phyloP scores from a whole-genome alignment of 805 yeast genomes.

The Cyberlindnera mrakii region DNA sequence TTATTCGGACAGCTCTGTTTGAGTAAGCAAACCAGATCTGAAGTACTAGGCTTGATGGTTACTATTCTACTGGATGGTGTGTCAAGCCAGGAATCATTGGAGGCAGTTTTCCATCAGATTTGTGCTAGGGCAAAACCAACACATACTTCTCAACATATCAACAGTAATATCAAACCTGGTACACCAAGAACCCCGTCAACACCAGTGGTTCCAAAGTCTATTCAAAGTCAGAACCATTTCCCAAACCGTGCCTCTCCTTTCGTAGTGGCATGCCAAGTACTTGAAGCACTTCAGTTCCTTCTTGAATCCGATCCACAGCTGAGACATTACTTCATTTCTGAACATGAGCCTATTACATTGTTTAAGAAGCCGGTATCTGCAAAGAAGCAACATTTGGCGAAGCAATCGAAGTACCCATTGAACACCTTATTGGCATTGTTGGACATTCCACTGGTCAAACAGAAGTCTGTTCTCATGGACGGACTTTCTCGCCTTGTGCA shows the following conservation, averaged over 20 bases:
- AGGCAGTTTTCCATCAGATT: slow-evolving; percentile 53
- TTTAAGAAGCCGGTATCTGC: slow-evolving; percentile 28
- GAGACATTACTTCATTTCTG: slow-evolving; percentile 70
- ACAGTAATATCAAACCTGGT: slow-evolving; percentile 2
- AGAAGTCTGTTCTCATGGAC: slow-evolving; percentile 74
- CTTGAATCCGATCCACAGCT: slow-evolving; percentile 62
- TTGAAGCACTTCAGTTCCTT: slow-evolving; percentile 68
- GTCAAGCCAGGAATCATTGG: slow-evolving; percentile 51
- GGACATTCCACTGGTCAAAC: slow-evolving; percentile 56
- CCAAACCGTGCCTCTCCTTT: slow-evolving; percentile 65
- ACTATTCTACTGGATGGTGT: slow-evolving; percentile 76
- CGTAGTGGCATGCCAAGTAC: slow-evolving; percentile 66
- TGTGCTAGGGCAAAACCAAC: slow-evolving; percentile 26
- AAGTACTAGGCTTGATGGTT: slow-evolving; percentile 61
- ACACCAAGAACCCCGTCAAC: slow-evolving; percentile 19
- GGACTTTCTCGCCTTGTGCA: slow-evolving; percentile 68
- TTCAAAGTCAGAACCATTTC: slow-evolving; percentile 36
- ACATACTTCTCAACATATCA: background rate
- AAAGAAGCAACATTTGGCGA: slow-evolving; percentile 30
- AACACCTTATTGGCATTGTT: slow-evolving; percentile 60
- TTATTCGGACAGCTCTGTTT: slow-evolving; percentile 62
- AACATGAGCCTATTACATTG: slow-evolving; percentile 50
- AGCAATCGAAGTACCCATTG: slow-evolving; percentile 59
- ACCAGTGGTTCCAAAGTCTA: slow-evolving; percentile 37
- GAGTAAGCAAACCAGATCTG: slow-evolving; percentile 73